Evolutionary conservation across 345 rosid genomes (phyloP).

Genomic region (Geranium rotundifolium): DNA sequence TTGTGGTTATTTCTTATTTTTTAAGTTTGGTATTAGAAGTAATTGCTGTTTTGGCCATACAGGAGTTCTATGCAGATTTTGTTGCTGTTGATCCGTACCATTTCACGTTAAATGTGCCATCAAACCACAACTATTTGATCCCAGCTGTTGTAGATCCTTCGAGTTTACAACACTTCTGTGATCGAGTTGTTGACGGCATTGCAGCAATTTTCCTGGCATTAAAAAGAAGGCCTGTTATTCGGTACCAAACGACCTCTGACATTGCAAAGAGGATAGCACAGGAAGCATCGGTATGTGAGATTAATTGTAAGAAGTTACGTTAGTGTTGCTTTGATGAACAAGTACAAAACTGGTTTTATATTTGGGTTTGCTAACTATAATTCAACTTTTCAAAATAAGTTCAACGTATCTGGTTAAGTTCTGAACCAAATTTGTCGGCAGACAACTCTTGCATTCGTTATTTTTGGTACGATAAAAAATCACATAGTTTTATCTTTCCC

Average conservation of each 20-base stretch:
- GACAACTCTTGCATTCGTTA: too few species aligned
- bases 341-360: too few species aligned
- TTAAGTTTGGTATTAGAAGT: constrained; percentile 7
- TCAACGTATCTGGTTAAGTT: too few species aligned
- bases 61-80: constrained; percentile 97
- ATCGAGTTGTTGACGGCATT: constrained; percentile 79
- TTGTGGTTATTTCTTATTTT: too few species aligned
- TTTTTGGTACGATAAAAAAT: too few species aligned
- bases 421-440: too few species aligned
- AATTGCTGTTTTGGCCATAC: constrained; percentile 26
- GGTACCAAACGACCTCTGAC: constrained; percentile 92
- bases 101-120: constrained; percentile 69
- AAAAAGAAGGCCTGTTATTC: constrained; percentile 85
- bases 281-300: constrained; percentile 70
- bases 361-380: too few species aligned
- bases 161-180: constrained; percentile 75
- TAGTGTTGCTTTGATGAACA: not conserved
- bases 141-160: constrained; percentile 97
- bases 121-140: constrained; percentile 80
- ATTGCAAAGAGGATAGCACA: constrained; percentile 93
- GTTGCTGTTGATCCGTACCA: constrained; percentile 80
- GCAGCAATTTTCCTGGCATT: constrained; percentile 75
- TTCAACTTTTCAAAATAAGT: too few species aligned
- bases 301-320: not conserved
- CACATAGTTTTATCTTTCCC: too few species aligned